Conservation (phyloP, 164 flowering plant species). For the Aristolochia californica region DNA sequence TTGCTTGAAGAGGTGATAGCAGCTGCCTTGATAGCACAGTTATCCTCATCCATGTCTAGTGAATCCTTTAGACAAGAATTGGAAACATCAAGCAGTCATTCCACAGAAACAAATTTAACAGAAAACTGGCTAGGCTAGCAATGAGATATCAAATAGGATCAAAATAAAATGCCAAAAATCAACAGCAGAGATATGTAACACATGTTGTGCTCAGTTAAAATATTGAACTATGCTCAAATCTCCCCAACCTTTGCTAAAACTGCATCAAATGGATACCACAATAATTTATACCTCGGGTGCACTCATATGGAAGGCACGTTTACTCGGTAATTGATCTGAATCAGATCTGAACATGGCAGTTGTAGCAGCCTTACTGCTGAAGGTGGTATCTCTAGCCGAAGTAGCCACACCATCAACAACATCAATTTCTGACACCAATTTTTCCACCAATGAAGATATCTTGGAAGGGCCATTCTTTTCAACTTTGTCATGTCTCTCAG, state of each 20-base stretch:
- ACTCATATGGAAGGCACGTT: slow-evolving; percentile 69
- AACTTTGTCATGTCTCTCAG: slow-evolving; percentile 19
- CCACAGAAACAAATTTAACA: background rate
- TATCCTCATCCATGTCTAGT: slow-evolving; percentile 61
- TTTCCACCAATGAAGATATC: too few relatives aligned
- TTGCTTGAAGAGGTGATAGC: slow-evolving; percentile 4
- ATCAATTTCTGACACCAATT: too few relatives aligned
- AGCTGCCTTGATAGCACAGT: slow-evolving; percentile 14
- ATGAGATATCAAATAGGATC: too few relatives aligned
- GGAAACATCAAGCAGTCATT: background rate
- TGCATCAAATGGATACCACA: background rate
- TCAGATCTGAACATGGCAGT: slow-evolving; percentile 2
- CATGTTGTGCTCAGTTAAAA: too few relatives aligned
- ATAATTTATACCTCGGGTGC: slow-evolving; percentile 66
- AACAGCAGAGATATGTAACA: too few relatives aligned
- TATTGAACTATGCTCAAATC: too few relatives aligned
- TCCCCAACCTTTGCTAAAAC: too few relatives aligned
- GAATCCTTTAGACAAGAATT: slow-evolving; percentile 33
- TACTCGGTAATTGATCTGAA: slow-evolving; percentile 24
- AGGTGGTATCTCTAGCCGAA: too few relatives aligned
- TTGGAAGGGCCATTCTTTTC: slow-evolving; percentile 30
- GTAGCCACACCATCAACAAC: too few relatives aligned
- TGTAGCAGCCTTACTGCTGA: too few relatives aligned
- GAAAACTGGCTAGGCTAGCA: background rate
- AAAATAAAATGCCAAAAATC: too few relatives aligned